Evolutionary conservation across 2,329 filamentous ascomycete species (phyloP), one percentile per base, ranked within the genome.

Genomic region (Exophiala spinifera): DNA sequence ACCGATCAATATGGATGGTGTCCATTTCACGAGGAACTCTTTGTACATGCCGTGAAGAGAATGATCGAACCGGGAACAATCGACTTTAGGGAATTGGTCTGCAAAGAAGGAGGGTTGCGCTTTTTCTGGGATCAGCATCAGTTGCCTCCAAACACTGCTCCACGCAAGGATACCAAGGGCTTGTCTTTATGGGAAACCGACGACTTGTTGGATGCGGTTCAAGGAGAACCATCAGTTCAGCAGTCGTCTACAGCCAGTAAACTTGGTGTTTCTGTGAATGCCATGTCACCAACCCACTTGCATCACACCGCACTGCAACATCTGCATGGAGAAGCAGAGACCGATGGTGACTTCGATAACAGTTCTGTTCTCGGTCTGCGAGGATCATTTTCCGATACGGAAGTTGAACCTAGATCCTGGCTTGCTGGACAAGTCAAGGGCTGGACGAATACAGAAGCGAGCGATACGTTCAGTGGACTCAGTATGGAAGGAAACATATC

Each of bases 11-110:
- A 53, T 42, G 51, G 37, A 14, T 56, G 46, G 43, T 53, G 49
- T 15, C 56, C 53, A 20, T 57, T 57, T 33, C 45, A 55, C 6
- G 56, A 59, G 23, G n/a, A 48, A 17, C 14, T 46, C 20, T 58
- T 58, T 28, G 14, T 21, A 11, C 49, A 52, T 23, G 51, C 53
- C 14, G 46, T 40, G 3, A 43, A 25, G 14, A 55, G 44, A n/a
- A 53, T 49, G 15, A 20, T 49, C n/a, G 39, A 46, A 10, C 17
- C 19, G 21, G 33, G 17, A 4, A 20, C 42, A 13, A 28, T 34
- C 14, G 39, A 34, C 17, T 44, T 61, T 11, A 42, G 44, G 15
- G 20, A 40, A 8, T 17, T 57, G n/a, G 20, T 53, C 14, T 21
- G 25, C 33, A 28, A 42, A 21, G 15, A 39, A 19, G 44, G 56